Evolutionary conservation across 2,329 filamentous ascomycete species (phyloP).

Genomic region (Ophiocordyceps camponoti-saundersi): DNA sequence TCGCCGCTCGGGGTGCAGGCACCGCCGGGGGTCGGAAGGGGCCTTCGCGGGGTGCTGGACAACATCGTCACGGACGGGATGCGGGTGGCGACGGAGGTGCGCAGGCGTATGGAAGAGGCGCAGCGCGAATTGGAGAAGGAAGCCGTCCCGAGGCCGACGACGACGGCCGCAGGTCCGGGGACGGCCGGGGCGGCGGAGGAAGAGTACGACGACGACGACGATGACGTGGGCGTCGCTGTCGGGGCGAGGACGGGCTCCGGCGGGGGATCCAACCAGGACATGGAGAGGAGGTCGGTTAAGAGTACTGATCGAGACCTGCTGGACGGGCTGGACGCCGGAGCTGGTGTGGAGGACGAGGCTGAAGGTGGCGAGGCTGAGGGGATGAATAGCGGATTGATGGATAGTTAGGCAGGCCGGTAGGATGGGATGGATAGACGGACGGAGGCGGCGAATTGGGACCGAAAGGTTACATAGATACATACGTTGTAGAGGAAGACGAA

Average conservation of each 20-base stretch:
- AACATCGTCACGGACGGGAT: slow-evolving; percentile 97
- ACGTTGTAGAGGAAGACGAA: no score
- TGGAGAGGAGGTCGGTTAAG: slow-evolving; percentile 45
- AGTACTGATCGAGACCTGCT: slow-evolving; percentile 54
- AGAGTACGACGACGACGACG: slow-evolving; percentile 27
- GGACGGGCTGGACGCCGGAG: slow-evolving; percentile 57
- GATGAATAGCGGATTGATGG: no score
- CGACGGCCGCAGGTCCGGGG: no score
- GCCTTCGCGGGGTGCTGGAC: slow-evolving; percentile 81
- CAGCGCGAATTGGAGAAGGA: slow-evolving; percentile 82
- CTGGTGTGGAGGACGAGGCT: slow-evolving; percentile 23
- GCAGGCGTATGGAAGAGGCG: slow-evolving; percentile 86
- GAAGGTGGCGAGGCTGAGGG: no score
- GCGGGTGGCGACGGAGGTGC: slow-evolving; percentile 84
- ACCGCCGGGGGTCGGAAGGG: slow-evolving; percentile 39
- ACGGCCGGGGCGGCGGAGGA: slow-evolving; percentile 54
- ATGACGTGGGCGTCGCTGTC: slow-evolving; percentile 28
- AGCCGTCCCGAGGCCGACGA: slow-evolving; percentile 34
- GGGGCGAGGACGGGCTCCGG: slow-evolving; percentile 18
- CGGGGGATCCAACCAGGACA: slow-evolving; percentile 27
- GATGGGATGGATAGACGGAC: no score
- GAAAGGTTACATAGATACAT: no score
- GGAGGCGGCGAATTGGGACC: no score
- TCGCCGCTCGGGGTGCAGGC: slow-evolving; percentile 19
- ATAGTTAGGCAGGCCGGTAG: no score